Percentiles rank a stretch among this genome's conserved stretches.
Conservation (phyloP, 2,329 filamentous ascomycete species). For the Curvularia verruculosa region DNA sequence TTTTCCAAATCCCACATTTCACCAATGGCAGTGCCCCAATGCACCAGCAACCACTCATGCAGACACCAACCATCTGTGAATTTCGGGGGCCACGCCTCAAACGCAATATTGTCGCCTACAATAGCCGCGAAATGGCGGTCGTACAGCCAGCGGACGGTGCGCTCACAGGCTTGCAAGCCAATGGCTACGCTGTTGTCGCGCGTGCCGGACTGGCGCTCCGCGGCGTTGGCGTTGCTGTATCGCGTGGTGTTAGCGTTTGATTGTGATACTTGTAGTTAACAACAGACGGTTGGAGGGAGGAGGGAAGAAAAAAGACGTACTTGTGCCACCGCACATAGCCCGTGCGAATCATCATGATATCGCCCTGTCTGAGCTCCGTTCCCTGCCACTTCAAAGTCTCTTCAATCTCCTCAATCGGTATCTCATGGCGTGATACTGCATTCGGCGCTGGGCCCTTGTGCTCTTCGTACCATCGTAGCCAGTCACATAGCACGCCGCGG, state of each 20-base stretch:
- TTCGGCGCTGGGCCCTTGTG: constrained; percentile 37
- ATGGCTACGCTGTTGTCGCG: constrained; percentile 40
- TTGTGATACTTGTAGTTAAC: too few relatives aligned
- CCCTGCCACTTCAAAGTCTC: constrained; percentile 41
- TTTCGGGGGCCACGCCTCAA: constrained; percentile 47
- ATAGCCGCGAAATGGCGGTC: constrained; percentile 45
- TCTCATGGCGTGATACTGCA: constrained; percentile 38
- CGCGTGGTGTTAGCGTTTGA: too few relatives aligned
- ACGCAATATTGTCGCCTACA: constrained; percentile 50
- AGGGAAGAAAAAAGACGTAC: constrained; percentile 13
- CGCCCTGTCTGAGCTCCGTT: constrained; percentile 36
- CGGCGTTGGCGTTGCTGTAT: constrained; percentile 30
- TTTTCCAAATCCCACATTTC: constrained; percentile 56
- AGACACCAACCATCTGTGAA: constrained; percentile 41
- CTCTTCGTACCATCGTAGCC: constrained; percentile 41
- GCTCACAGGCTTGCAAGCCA: constrained; percentile 44
- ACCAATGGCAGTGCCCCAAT: constrained; percentile 42
- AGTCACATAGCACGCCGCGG: constrained; percentile 43
- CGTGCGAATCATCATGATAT: constrained; percentile 46
- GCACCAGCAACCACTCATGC: constrained; percentile 42
- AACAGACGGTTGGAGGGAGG: too few relatives aligned
- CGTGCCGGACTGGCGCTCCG: constrained; percentile 38
- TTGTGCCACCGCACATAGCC: constrained; percentile 56
- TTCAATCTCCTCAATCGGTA: constrained; percentile 38
- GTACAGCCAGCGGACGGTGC: constrained; percentile 48